Conservation (phyloP, 768 basidiomycete genomes). For the Pulveroboletus ravenelii region DNA sequence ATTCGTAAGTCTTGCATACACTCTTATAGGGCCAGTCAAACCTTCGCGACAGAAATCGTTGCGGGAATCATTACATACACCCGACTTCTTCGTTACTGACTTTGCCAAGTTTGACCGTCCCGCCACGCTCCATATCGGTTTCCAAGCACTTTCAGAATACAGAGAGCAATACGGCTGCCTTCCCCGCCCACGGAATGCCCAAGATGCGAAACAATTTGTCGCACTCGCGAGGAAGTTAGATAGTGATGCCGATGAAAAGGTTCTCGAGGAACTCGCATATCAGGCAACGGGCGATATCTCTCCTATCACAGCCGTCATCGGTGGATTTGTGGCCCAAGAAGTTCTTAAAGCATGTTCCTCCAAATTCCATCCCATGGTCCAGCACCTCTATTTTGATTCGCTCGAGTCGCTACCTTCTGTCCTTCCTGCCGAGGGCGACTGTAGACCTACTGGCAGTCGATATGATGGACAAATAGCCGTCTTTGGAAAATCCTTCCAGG, state of each 20-base stretch:
- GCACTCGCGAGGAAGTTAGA: slow-evolving; percentile 75
- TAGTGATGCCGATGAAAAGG: slow-evolving; percentile 71
- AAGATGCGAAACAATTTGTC: slow-evolving; percentile 73
- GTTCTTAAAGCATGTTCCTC: slow-evolving; percentile 95
- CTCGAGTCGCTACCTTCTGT: slow-evolving; percentile 83
- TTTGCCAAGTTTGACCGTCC: slow-evolving; percentile 97
- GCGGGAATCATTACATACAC: slow-evolving; percentile 71
- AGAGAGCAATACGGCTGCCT: slow-evolving; percentile 56
- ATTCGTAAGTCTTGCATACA: slow-evolving; percentile 59
- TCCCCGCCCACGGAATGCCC: slow-evolving; percentile 76
- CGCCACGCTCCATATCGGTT: slow-evolving; percentile 83
- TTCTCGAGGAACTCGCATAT: slow-evolving; percentile 79
- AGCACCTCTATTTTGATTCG: slow-evolving; percentile 96
- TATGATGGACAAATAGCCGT: slow-evolving; percentile 96
- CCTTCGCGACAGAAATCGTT: slow-evolving; percentile 73
- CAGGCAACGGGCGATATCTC: slow-evolving; percentile 89
- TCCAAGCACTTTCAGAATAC: slow-evolving; percentile 89
- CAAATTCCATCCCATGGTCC: slow-evolving; percentile 96
- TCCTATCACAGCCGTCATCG: slow-evolving; percentile 88
- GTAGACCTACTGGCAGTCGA: slow-evolving; percentile 73
- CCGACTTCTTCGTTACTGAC: slow-evolving; percentile 92
- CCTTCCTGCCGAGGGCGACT: slow-evolving; percentile 78
- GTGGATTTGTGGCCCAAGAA: slow-evolving; percentile 97
- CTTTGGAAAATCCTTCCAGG: slow-evolving; percentile 89
- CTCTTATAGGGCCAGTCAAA: neutral